Conservation (phyloP, 208 protist species). For the Crithidia fasciculata region DNA sequence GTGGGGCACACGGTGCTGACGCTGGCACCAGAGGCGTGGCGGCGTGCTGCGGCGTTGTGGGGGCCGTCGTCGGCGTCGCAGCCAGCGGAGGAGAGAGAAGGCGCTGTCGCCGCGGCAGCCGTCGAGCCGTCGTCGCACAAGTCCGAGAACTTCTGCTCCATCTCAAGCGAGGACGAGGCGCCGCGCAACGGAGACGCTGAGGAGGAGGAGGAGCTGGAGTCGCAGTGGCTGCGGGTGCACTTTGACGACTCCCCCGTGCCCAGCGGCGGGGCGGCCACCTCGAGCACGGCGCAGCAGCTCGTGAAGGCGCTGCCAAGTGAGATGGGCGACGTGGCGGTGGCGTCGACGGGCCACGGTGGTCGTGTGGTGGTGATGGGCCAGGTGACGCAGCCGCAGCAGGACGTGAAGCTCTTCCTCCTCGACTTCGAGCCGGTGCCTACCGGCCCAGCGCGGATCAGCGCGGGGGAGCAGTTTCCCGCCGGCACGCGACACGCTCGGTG, state of each 20-base stretch:
- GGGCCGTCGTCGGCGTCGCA: not conserved
- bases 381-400: constrained; percentile 28
- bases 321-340: constrained; percentile 49
- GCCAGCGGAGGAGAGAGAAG: not conserved
- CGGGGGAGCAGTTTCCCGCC: constrained; percentile 24
- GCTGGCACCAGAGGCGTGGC: constrained; percentile 23
- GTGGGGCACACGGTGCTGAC: constrained; percentile 29
- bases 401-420: constrained; percentile 47
- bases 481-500: constrained; percentile 41
- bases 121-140: not conserved
- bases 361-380: constrained; percentile 51
- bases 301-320: constrained; percentile 21
- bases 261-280: not conserved
- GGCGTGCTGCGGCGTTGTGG: constrained; percentile 21
- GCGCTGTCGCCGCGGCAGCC: not conserved
- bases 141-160: constrained; percentile 20
- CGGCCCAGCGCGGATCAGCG: not conserved
- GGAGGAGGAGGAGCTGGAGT: constrained; percentile 12
- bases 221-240: constrained; percentile 22
- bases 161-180: constrained; percentile 7
- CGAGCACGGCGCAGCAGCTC: constrained; percentile 17
- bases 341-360: constrained; percentile 23
- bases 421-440: constrained; percentile 24
- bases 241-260: constrained; percentile 23
- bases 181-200: constrained; percentile 1